Evolutionary conservation across 257 asterid genomes (phyloP), one percentile per base, ranked within the genome.

Genomic region (Marsdenia floribunda): DNA sequence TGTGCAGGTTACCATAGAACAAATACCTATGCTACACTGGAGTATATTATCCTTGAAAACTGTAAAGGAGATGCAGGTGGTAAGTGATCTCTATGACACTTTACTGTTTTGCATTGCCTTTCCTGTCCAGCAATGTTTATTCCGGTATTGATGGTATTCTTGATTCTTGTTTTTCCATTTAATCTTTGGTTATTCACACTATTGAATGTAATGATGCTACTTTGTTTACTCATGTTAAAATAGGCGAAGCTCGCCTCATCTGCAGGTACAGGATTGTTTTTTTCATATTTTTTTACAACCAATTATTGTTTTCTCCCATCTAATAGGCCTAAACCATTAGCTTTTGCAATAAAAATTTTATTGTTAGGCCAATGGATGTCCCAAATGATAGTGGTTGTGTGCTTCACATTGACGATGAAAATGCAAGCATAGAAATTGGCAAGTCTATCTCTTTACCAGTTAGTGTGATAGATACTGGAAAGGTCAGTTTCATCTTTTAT

Each of bases 231-330:
- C 68, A 66, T 71, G 69, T 66, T 71, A 18, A 75, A 72, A 69
- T 68, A 91, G 97, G 95, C 3, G 96, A 91, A 76, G 90, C 88
- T 55, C 82, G 87, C 26, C 77, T 91, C 58, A 82, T 90, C 76
- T 90, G 94, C 88, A 90, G 97, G 97, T 91, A 79, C 70, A 82
- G n/a, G 52, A 18, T 71, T 73, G 68, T 16, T 50, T 24, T 24
- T 57, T 21, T 64, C 65, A 65, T 70, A 35, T 60, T 26, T 44
- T 29, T 49, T 37, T 26, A 49, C 68, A 47, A 26, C 38, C 11
- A 60, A 69, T 12, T 74, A 21, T 52, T 58, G 53, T 50, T 21
- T 63, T 29, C 47, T 58, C 54, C 47, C 67, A 74, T 29, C 13
- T 53, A 54, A 35, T 19, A 10, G 46, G 12, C 10, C 16, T 37